phyloP scores from a whole-genome alignment of 176 grass and related monocot species.

The Lolium perenne region DNA sequence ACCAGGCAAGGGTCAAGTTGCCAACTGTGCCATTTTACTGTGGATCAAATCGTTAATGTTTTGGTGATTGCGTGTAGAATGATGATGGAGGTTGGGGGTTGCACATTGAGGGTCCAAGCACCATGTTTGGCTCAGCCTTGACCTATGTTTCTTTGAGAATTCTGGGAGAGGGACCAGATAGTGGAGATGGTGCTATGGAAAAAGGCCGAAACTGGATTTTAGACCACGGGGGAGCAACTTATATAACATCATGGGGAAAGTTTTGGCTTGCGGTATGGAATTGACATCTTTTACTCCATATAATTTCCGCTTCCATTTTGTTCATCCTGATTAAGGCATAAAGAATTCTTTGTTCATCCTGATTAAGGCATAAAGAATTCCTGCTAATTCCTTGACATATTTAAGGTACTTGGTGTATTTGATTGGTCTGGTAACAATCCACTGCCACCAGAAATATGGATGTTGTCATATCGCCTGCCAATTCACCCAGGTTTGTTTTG shows the following conservation, averaged over 20 bases:
- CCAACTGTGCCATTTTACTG: neutral
- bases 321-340: neutral
- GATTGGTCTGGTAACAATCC: conserved; percentile 98
- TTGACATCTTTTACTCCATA: conserved; percentile 9
- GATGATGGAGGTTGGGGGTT: conserved; percentile 95
- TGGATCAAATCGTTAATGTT: conserved; percentile 37
- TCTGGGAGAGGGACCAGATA: conserved; percentile 74
- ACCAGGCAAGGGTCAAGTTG: conserved; percentile 64
- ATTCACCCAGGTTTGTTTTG: conserved; percentile 73
- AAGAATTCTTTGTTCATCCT: conserved; percentile 22
- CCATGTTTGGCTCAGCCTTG: conserved; percentile 91
- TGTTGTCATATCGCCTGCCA: conserved; percentile 82
- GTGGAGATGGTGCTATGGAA: conserved; percentile 82
- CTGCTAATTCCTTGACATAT: conserved; percentile 43
- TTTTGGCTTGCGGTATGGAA: conserved; percentile 84
- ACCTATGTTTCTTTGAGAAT: conserved; percentile 89
- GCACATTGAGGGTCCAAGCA: conserved; percentile 89
- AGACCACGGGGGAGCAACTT: conserved; percentile 82
- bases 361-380: neutral
- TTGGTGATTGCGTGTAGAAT: conserved; percentile 59
- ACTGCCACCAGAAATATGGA: conserved; percentile 92
- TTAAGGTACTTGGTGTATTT: conserved; percentile 96
- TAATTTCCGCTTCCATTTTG: conserved; percentile 35
- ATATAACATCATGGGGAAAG: conserved; percentile 95
- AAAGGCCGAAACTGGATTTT: conserved; percentile 89